These are phyloP conservation scores for Venturia carpophila DNA, from an alignment of 2,329 filamentous ascomycete genomes.

Conservation along the genomic window DNA sequence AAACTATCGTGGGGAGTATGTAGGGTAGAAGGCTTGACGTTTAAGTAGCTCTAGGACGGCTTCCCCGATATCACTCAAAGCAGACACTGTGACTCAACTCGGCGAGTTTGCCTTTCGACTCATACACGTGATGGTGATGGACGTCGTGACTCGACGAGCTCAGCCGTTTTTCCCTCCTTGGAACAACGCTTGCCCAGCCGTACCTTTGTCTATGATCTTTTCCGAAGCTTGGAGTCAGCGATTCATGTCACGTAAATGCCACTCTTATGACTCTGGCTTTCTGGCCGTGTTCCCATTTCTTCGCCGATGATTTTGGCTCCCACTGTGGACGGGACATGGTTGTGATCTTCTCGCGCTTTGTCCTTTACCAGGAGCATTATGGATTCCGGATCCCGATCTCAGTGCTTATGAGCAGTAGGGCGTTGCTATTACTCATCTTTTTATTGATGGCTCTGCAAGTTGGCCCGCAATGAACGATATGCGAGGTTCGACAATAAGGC, in stretches of 20 bases:
- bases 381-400: too few relatives aligned
- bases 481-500: slow-evolving; percentile 3
- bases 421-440: not conserved
- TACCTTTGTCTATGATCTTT: not conserved
- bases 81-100: not conserved
- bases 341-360: too few relatives aligned
- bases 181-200: not conserved
- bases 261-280: not conserved
- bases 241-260: not conserved
- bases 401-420: too few relatives aligned
- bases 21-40: too few relatives aligned
- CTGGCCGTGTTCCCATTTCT: not conserved
- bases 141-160: not conserved
- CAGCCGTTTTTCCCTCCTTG: too few relatives aligned
- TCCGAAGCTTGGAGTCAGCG: not conserved
- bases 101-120: not conserved
- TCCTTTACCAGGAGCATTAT: too few relatives aligned
- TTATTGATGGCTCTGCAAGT: too few relatives aligned
- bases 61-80: not conserved
- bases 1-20: too few relatives aligned
- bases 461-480: not conserved
- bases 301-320: not conserved
- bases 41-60: too few relatives aligned
- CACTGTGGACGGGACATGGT: too few relatives aligned
- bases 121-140: not conserved